These are phyloP conservation scores for Marasmius oreades DNA, from an alignment of 1,284 basidiomycete genomes.

Conservation along the genomic window DNA sequence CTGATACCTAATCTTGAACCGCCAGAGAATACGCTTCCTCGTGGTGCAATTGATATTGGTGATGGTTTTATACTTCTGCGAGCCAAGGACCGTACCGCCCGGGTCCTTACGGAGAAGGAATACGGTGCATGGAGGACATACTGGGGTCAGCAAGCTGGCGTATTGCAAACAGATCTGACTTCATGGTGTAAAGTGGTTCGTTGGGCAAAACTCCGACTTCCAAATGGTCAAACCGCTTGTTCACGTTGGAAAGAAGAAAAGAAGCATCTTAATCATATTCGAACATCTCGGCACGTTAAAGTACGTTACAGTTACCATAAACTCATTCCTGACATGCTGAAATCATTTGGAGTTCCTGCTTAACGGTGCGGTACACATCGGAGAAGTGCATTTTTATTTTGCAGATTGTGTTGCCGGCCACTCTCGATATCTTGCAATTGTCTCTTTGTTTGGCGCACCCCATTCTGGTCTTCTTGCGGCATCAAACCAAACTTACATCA, in stretches of 20 bases:
- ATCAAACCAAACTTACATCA: constrained; percentile 11
- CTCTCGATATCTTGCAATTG: constrained; percentile 9
- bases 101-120: not conserved
- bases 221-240: constrained; percentile 26
- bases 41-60: not conserved
- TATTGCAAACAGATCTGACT: not conserved
- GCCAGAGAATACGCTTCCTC: not conserved
- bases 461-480: constrained; percentile 1
- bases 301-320: constrained; percentile 14
- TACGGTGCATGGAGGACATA: not conserved
- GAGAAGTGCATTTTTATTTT: constrained; percentile 13
- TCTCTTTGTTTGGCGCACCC: constrained; percentile 10
- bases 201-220: constrained; percentile 25
- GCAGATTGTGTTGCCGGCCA: not conserved
- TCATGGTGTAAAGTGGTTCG: not conserved
- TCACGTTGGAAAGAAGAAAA: constrained; percentile 22
- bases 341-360: constrained; percentile 2
- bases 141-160: not conserved
- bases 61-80: not conserved
- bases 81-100: not conserved
- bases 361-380: constrained; percentile 2
- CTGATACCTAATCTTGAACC: constrained; percentile 7
- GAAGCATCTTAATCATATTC: constrained; percentile 4
- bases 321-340: no score
- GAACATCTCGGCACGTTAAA: constrained; percentile 24